phyloP scores from a whole-genome alignment of 2,329 filamentous ascomycete genomes.

The Fusarium ramigenum region DNA sequence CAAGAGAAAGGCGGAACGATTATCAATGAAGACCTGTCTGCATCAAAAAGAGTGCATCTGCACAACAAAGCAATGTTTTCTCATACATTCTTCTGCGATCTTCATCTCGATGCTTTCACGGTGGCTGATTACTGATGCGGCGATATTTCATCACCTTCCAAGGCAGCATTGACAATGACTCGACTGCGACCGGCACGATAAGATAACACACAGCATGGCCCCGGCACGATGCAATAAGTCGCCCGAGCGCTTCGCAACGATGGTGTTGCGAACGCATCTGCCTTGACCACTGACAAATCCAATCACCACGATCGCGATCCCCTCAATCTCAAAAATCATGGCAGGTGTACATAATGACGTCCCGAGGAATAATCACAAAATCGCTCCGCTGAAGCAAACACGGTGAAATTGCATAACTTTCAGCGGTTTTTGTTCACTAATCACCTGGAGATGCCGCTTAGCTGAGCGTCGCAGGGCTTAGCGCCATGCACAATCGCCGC shows the following conservation, averaged over 20 bases:
- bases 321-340: not conserved
- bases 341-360: not conserved
- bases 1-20: not conserved
- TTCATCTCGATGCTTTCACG: not conserved
- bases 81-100: rapidly evolving
- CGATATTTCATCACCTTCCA: not conserved
- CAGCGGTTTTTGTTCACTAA: not conserved
- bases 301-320: not conserved
- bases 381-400: not conserved
- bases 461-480: not conserved
- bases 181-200: too few relatives aligned
- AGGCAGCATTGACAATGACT: not conserved
- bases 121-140: not conserved
- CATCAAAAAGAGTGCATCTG: not conserved
- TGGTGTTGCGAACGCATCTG: not conserved
- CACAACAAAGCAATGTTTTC: not conserved
- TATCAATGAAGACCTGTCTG: not conserved
- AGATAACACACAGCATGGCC: not conserved
- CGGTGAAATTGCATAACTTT: not conserved
- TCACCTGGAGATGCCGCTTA: not conserved
- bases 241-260: rapidly evolving
- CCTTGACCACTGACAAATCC: not conserved
- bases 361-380: not conserved
- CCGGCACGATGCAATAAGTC: not conserved
- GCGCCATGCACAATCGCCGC: not conserved